Base-by-base conservation (phyloP, 2,329 filamentous ascomycete genomes). In the Talaromyces sp. region DNA sequence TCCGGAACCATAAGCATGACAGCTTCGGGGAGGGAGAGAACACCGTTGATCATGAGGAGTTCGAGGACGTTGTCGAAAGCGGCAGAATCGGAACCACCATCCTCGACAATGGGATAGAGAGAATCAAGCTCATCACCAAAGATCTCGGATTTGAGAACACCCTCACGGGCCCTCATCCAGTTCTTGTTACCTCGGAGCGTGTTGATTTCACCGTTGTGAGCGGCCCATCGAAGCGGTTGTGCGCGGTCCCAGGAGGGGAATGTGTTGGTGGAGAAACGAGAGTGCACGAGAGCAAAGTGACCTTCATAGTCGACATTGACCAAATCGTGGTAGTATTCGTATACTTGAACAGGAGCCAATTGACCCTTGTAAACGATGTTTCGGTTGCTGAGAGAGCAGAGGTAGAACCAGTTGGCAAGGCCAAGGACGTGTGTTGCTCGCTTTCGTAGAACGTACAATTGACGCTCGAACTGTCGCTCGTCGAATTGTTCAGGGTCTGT, bases 311-410 rank as follows among this genome's bases (percentile, higher is more conserved):
- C 93, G 68, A 96, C 93, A 70, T 95, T 96, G 69, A 97, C 90
- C 75, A 98, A 81, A 81, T 98, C 93, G 78, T 97, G 91, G 80
- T 96, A 98, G 82, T 98, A 98, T 75, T 96, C 90, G 80, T 98
- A 98, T 59, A 98, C 93, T 82, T 98, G 93, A 33, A 93, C 87
- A 25, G 93, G 93, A 50, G 93, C 90, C 68, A 98, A 83, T 77
- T 98, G 95, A 67, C 93, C 93, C 84, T 98, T 98, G 85, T 98
- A 98, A 65, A 98, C 91, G 79, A 98, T 98, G 82, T 98, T 98
- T 81, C 93, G 93, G 87, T 96, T 97, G 77, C 88, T 95, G 69
- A 98, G 81, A 57, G 92, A 96, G 84, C 93, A 98, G 64, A 98
- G 84, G 77, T 98, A 98, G 83, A 98, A 98, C 93, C 93, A 98